Evolutionary conservation across 495 filamentous ascomycete species (phyloP).

Genomic region (Durotheca rogersii): DNA sequence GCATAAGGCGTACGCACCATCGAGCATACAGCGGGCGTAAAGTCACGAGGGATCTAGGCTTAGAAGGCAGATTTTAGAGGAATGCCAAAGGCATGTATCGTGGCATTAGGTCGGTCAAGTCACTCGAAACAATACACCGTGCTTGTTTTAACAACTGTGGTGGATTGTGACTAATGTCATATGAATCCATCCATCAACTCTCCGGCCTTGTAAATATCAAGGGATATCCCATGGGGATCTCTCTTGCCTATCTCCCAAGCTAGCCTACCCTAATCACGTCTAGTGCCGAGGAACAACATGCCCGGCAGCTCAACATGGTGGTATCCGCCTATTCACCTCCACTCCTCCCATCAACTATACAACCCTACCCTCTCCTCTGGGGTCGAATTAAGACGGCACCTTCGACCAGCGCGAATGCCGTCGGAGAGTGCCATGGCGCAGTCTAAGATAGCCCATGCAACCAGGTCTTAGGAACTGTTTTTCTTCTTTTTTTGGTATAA

Average conservation of each 20-base stretch:
- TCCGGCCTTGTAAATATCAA: background rate
- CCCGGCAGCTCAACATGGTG: no score
- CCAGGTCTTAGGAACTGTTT: conserved; percentile 17
- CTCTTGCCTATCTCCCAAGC: conserved; percentile 2
- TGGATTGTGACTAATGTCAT: conserved; percentile 2
- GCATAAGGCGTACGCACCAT: no score
- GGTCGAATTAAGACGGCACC: conserved; percentile 51
- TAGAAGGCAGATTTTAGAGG: no score
- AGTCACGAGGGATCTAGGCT: no score
- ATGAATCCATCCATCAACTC: conserved; percentile 4
- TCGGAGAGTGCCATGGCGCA: conserved; percentile 37
- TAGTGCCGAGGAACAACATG: no score
- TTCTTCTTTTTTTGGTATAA: conserved; percentile 29
- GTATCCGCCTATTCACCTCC: background rate
- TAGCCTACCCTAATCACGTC: no score
- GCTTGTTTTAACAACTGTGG: background rate
- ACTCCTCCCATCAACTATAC: conserved; percentile 9
- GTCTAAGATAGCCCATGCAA: conserved; percentile 32
- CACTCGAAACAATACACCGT: background rate
- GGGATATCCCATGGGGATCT: background rate
- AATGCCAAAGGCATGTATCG: no score
- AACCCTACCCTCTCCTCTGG: conserved; percentile 12
- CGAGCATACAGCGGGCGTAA: no score
- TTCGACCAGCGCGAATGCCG: conserved; percentile 65
- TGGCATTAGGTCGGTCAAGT: no score